Percentiles rank a stretch among this genome's conserved stretches.
Evolutionary conservation across 2,329 filamentous ascomycete species (phyloP).

Genomic region (Sclerotinia glacialis): DNA sequence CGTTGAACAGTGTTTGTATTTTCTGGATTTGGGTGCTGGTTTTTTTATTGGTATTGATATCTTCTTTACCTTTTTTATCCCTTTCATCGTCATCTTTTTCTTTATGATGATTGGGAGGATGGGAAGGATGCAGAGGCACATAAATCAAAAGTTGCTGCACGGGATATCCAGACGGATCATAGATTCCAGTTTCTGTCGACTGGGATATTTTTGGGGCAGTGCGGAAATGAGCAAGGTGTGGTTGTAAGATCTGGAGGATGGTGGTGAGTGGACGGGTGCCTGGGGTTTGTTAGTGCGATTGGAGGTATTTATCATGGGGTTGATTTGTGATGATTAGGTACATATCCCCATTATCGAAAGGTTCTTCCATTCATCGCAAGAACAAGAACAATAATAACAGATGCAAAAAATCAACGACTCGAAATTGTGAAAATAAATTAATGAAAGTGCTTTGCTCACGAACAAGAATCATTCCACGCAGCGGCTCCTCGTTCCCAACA

Average conservation of each 20-base stretch:
- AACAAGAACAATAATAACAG: too few relatives aligned
- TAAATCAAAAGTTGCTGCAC: conserved; percentile 5
- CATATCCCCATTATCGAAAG: too few relatives aligned
- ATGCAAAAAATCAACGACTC: too few relatives aligned
- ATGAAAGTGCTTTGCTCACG: too few relatives aligned
- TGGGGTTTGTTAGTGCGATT: neutral
- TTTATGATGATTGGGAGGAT: too few relatives aligned
- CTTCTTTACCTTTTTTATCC: neutral
- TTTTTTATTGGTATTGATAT: too few relatives aligned
- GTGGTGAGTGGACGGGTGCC: neutral
- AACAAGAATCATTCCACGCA: neutral
- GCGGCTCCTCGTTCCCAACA: neutral
- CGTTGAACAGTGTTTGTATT: neutral
- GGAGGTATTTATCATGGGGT: neutral
- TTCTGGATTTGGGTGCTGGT: neutral
- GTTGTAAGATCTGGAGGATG: neutral
- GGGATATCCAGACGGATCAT: neutral
- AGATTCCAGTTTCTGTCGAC: neutral
- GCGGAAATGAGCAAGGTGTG: neutral
- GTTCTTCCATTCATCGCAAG: too few relatives aligned
- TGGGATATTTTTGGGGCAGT: neutral
- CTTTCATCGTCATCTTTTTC: neutral
- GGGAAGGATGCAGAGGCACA: neutral
- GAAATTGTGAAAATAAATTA: too few relatives aligned
- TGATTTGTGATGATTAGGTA: too few relatives aligned